Conservation (phyloP, 2,329 filamentous ascomycete species). For the Phoma herbarum region DNA sequence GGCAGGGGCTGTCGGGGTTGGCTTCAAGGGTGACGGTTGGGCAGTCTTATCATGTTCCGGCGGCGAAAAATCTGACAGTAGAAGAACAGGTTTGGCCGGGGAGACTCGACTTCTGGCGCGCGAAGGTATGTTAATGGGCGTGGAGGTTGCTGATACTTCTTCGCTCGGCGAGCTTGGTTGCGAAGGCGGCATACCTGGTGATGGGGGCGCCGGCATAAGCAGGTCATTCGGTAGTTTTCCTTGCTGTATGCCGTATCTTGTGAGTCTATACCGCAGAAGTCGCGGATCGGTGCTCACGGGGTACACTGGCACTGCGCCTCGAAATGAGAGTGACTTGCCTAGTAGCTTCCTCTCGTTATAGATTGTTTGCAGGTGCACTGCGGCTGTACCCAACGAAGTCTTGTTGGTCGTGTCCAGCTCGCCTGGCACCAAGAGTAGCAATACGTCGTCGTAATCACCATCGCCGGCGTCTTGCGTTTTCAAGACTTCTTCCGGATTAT, state of each 20-base stretch:
- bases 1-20: not conserved
- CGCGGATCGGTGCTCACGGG: slow-evolving; percentile 9
- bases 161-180: not conserved
- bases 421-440: slow-evolving; percentile 29
- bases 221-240: not conserved
- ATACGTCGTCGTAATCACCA: slow-evolving; percentile 23
- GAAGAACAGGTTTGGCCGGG: not conserved
- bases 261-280: slow-evolving; percentile 3
- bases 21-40: not conserved
- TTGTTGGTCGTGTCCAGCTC: slow-evolving; percentile 10
- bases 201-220: not conserved
- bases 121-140: not conserved
- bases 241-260: slow-evolving; percentile 3
- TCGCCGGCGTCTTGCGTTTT: slow-evolving; percentile 22
- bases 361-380: slow-evolving; percentile 24
- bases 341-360: slow-evolving; percentile 26
- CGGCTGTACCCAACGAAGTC: slow-evolving; percentile 19
- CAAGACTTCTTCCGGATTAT: slow-evolving; percentile 28
- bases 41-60: not conserved
- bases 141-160: not conserved
- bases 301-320: slow-evolving; percentile 27
- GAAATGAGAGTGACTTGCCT: slow-evolving; percentile 20
- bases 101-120: not conserved
- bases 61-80: not conserved
- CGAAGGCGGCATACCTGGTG: not conserved